Percentiles rank a stretch among this genome's conserved stretches.
Evolutionary conservation across 2,329 filamentous ascomycete species (phyloP).

Genomic region (Keithomyces neogunnii): DNA sequence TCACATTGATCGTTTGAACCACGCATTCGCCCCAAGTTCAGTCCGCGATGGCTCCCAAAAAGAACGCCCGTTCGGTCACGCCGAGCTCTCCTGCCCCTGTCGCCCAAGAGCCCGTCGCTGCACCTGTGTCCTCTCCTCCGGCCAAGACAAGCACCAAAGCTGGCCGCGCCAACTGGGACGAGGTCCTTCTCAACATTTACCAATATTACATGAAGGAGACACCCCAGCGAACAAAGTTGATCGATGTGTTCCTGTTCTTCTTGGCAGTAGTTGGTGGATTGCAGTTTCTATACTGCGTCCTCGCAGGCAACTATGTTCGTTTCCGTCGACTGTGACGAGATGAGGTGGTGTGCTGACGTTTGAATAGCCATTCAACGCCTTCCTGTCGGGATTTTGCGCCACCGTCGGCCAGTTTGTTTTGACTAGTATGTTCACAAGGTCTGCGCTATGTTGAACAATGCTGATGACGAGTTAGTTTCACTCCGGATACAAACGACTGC

Average conservation of each 20-base stretch:
- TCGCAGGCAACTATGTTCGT: constrained; percentile 91
- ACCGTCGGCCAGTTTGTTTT: constrained; percentile 97
- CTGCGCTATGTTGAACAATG: not conserved
- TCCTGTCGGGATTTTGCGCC: constrained; percentile 88
- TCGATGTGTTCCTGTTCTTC: constrained; percentile 87
- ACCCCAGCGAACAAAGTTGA: constrained; percentile 81
- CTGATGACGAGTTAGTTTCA: constrained; percentile 25
- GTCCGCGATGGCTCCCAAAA: constrained; percentile 43
- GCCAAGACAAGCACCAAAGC: constrained; percentile 13
- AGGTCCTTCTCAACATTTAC: constrained; percentile 64
- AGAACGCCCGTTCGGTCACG: constrained; percentile 21
- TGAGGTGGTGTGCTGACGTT: not conserved
- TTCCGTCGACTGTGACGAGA: not conserved
- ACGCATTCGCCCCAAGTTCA: constrained; percentile 1
- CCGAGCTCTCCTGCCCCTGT: constrained; percentile 5
- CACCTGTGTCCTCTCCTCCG: not conserved
- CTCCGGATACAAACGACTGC: constrained; percentile 87
- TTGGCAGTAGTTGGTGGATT: constrained; percentile 76
- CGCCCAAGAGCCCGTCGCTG: not conserved
- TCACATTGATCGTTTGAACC: constrained; percentile 4
- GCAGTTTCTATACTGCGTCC: constrained; percentile 87
- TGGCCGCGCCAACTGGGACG: constrained; percentile 33
- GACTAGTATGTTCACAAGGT: constrained; percentile 52
- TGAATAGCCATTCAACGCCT: constrained; percentile 89
- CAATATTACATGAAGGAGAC: constrained; percentile 73